phyloP scores from a whole-genome alignment of 2,329 filamentous ascomycete species.

The Colletotrichum sp. region DNA sequence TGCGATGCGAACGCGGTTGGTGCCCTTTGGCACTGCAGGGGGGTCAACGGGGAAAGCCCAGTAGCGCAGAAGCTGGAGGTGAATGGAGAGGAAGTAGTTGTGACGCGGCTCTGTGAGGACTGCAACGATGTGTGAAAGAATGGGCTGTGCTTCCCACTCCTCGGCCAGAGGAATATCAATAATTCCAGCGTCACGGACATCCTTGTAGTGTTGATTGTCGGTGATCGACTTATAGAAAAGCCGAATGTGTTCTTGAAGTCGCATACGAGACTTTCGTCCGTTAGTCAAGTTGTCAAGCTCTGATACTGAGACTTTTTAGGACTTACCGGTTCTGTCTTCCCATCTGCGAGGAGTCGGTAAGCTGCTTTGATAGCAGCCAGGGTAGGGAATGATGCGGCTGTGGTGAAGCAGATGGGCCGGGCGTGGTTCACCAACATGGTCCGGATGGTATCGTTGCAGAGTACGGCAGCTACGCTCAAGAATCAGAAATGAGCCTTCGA shows the following conservation, averaged over 20 bases:
- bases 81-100: conserved; percentile 27
- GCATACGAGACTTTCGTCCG: background rate
- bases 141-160: conserved; percentile 26
- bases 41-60: conserved; percentile 35
- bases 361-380: conserved; percentile 25
- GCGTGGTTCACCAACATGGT: conserved; percentile 25
- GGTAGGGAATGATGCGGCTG: conserved; percentile 24
- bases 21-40: conserved; percentile 44
- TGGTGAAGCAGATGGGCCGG: conserved; percentile 23
- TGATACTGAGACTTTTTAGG: no score
- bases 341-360: conserved; percentile 21
- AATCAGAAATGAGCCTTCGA: background rate
- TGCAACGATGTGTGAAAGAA: conserved; percentile 33
- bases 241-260: background rate
- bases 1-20: conserved; percentile 41
- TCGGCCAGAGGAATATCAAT: conserved; percentile 31
- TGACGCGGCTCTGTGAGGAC: conserved; percentile 29
- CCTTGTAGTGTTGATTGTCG: conserved; percentile 24
- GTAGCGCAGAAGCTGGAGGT: conserved; percentile 25
- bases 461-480: conserved; percentile 19
- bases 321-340: background rate
- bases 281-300: background rate
- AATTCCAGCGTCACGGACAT: conserved; percentile 28
- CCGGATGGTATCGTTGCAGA: conserved; percentile 23
- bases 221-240: conserved; percentile 30